phyloP scores from a whole-genome alignment of 805 yeast genomes.

The Wickerhamiella lipophila region DNA sequence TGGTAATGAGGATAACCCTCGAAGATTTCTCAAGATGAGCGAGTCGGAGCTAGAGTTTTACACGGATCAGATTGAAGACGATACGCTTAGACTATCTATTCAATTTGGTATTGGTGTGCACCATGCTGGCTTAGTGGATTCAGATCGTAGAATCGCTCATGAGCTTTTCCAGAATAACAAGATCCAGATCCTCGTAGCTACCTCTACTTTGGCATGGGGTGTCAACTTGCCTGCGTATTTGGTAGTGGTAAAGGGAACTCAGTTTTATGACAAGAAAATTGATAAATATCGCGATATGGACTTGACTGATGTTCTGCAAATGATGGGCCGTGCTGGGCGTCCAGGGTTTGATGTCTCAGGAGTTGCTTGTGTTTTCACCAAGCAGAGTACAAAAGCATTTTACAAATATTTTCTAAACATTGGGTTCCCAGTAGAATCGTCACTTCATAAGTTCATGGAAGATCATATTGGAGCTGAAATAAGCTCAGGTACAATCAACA shows the following conservation, averaged over 20 bases:
- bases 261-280: slow-evolving; percentile 42
- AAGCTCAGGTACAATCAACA: slow-evolving; percentile 50
- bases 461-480: slow-evolving; percentile 75
- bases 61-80: slow-evolving; percentile 57
- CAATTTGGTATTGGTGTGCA: slow-evolving; percentile 75
- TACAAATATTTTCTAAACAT: slow-evolving; percentile 66
- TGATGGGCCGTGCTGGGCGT: slow-evolving; percentile 81
- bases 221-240: slow-evolving; percentile 71
- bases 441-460: slow-evolving; percentile 63
- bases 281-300: slow-evolving; percentile 73
- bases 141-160: slow-evolving; percentile 59
- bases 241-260: slow-evolving; percentile 67
- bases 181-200: slow-evolving; percentile 61
- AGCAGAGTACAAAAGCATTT: slow-evolving; percentile 59
- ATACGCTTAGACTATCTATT: slow-evolving; percentile 57
- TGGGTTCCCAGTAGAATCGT: slow-evolving; percentile 75
- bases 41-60: slow-evolving; percentile 47
- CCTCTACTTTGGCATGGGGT: slow-evolving; percentile 83
- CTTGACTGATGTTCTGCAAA: slow-evolving; percentile 64
- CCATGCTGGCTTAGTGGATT: slow-evolving; percentile 69
- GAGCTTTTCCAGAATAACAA: slow-evolving; percentile 56
- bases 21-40: slow-evolving; percentile 52
- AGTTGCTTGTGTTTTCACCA: slow-evolving; percentile 62
- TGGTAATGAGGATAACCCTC: slow-evolving; percentile 66
- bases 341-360: slow-evolving; percentile 73